phyloP scores from a whole-genome alignment of 345 rosid genomes.

The Syzygium aromaticum region DNA sequence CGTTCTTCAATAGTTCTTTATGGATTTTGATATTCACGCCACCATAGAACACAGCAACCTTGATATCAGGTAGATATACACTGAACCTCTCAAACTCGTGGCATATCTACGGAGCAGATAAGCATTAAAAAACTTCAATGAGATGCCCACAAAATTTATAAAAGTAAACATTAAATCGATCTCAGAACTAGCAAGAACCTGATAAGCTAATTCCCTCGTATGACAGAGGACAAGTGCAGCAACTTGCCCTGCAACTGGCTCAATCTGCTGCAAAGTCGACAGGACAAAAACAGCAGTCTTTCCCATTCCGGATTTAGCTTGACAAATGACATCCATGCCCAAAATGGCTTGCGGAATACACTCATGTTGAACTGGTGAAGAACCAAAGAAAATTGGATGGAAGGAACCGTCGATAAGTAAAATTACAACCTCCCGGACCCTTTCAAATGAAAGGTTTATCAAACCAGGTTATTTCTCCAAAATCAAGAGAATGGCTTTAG shows the following conservation, averaged over 20 bases:
- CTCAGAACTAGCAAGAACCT: conserved; percentile 28
- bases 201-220: conserved; percentile 95
- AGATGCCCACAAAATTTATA: not conserved
- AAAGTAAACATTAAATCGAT: not conserved
- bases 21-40: conserved; percentile 91
- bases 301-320: conserved; percentile 99
- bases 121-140: not conserved
- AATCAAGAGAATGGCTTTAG: conserved; percentile 7
- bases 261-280: conserved; percentile 88
- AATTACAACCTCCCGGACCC: conserved; percentile 50
- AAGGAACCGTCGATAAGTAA: conserved; percentile 77
- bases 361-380: conserved; percentile 92
- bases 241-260: conserved; percentile 95
- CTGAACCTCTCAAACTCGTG: conserved; percentile 98
- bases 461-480: conserved; percentile 51
- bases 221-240: conserved; percentile 89
- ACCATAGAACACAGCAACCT: conserved; percentile 94
- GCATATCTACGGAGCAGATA: conserved; percentile 46
- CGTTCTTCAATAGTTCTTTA: conserved; percentile 88
- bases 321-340: conserved; percentile 98
- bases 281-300: conserved; percentile 97
- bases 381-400: conserved; percentile 69
- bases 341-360: conserved; percentile 98
- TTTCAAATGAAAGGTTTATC: conserved; percentile 53
- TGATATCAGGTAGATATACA: conserved; percentile 78